These are phyloP conservation scores for Aureobasidium sp. DNA, from an alignment of 2,329 filamentous ascomycete genomes.

Conservation along the genomic window DNA sequence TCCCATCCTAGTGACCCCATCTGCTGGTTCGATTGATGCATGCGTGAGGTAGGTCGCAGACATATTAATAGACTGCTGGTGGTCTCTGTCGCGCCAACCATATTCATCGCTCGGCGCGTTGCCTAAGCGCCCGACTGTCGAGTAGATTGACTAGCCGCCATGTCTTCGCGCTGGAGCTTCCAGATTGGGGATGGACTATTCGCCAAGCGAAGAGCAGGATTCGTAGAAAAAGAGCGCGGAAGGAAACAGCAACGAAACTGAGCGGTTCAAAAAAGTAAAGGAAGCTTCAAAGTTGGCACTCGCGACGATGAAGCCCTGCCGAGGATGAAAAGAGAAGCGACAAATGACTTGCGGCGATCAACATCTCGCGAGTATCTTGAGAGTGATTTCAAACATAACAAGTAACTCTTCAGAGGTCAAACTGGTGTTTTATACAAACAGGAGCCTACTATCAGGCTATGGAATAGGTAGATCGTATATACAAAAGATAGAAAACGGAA, in stretches of 20 bases:
- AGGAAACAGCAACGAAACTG: background rate
- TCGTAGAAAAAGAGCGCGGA: background rate
- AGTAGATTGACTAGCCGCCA: background rate
- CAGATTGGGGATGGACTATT: background rate
- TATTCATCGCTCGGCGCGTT: background rate
- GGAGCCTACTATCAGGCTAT: background rate
- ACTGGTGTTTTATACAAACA: background rate
- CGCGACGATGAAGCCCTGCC: background rate
- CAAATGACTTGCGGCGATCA: too few relatives aligned
- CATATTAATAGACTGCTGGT: background rate
- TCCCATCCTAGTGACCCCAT: background rate
- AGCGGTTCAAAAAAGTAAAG: background rate
- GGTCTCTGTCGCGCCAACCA: background rate
- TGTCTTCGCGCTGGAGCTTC: background rate
- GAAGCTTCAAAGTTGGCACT: background rate
- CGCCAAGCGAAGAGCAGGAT: too few relatives aligned
- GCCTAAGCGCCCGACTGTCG: background rate
- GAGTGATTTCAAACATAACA: too few relatives aligned
- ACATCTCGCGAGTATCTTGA: too few relatives aligned
- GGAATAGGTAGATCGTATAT: conserved; percentile 3
- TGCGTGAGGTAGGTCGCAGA: background rate
- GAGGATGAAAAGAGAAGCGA: background rate
- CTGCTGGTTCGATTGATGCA: background rate
- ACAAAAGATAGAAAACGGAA: background rate
- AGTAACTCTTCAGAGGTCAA: background rate